Percentiles rank a stretch among this genome's conserved stretches.
Conservation (phyloP, 2,329 filamentous ascomycete species). For the Zasmidium angulare region DNA sequence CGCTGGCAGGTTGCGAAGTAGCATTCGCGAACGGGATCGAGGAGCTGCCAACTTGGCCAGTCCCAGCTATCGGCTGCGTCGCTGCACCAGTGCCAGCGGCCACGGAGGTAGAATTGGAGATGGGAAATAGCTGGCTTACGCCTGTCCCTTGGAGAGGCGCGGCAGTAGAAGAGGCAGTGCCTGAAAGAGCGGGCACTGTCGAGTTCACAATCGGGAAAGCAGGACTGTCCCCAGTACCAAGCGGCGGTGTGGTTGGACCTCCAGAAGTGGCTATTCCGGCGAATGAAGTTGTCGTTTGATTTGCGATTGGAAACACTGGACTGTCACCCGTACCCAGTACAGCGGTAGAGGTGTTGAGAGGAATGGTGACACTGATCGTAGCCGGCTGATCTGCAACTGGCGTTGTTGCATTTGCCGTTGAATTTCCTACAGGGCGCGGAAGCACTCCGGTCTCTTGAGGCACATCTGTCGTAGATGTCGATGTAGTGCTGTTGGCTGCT, state of each 20-base stretch:
- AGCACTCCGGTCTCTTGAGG: background rate
- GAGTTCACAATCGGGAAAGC: background rate
- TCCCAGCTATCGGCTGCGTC: too few species aligned
- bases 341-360: background rate
- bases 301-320: too few species aligned
- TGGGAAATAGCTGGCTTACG: background rate
- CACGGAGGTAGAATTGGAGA: too few species aligned
- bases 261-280: too few species aligned
- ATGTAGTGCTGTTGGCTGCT: background rate
- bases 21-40: too few species aligned
- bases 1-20: too few species aligned
- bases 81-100: too few species aligned
- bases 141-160: background rate
- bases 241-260: background rate
- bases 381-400: background rate
- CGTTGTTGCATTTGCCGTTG: background rate
- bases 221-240: background rate
- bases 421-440: background rate
- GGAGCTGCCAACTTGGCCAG: too few species aligned
- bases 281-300: too few species aligned
- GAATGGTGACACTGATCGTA: background rate
- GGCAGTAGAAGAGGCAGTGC: background rate
- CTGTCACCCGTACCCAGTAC: too few species aligned
- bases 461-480: background rate
- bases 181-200: background rate